Base-by-base conservation (phyloP, 2,329 filamentous ascomycete species). In the Neonectria punicea region DNA sequence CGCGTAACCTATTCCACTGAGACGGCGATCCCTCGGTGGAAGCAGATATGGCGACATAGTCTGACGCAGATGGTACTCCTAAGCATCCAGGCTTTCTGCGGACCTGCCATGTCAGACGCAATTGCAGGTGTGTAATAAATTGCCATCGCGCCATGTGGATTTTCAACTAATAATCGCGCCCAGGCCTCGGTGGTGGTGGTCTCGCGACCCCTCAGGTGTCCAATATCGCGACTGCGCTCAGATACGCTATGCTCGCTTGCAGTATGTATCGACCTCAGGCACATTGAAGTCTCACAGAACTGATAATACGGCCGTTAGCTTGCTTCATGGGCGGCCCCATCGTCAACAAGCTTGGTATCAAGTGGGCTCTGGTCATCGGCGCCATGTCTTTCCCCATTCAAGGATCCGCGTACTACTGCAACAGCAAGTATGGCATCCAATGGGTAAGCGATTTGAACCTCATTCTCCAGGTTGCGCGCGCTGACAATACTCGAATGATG, bases 341-440 rank as follows among this genome's bases (percentile, higher is more conserved):
- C 18, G 58, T 61, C 13, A 61, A 61, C 44, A 61, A 56, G 22
- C 41, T 61, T 16, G 58, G 58, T 14, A 43, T 61, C 25, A 61
- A 61, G 32, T 61, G 58, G 58, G 51, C 58, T 56, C 58, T 61
- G 32, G 58, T 61, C 53, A 56, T 61, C 43, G 58, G 58, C 14
- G 46, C 58, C 53, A 61, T 61, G 46, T 81, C 79, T 0, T 84
- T 84, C 46, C 82, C 82, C 8, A 83, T 84, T 36, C 77, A 78
- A 20, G 82, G 82, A 4, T 83, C 82, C 0, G 80, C 81, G 10
- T 84, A 84, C 66, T 84, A 84, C 68, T 82, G 80, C 70, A 84
- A 84, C 47, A 82, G 80, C 72, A 83, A 83, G 67, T 84, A 82
- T 62, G 82, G 82, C 5, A 83, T 78, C 46, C 81, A 84, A 71